Percentiles rank a stretch among this genome's conserved stretches.
Evolutionary conservation across 106 monocot genomes (phyloP).

Genomic region (Dioscorea zingiberensis): DNA sequence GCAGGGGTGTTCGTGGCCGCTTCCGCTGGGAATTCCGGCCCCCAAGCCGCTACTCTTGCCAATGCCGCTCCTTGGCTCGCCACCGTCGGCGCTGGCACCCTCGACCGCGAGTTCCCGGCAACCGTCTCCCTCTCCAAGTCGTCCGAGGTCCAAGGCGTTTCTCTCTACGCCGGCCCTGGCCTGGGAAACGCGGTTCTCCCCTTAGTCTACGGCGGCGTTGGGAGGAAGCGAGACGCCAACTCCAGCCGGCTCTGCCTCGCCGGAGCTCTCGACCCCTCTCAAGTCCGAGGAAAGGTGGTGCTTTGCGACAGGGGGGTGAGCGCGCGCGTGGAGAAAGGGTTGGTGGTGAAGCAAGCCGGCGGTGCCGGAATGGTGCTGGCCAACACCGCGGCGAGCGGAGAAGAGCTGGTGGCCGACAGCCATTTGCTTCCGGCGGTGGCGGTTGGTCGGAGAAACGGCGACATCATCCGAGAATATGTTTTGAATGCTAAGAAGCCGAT

Average conservation of each 20-base stretch:
- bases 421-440: constrained; percentile 52
- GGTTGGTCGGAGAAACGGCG: constrained; percentile 33
- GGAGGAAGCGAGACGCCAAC: constrained; percentile 5
- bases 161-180: constrained; percentile 30
- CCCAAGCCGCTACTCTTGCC: constrained; percentile 19
- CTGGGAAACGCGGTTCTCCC: constrained; percentile 20
- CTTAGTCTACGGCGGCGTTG: constrained; percentile 23
- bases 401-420: constrained; percentile 56
- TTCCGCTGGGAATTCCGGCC: constrained; percentile 53
- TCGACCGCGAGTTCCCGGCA: constrained; percentile 49
- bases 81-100: constrained; percentile 51
- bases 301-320: constrained; percentile 49
- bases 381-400: constrained; percentile 49
- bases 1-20: constrained; percentile 39
- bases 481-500: constrained; percentile 6
- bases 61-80: constrained; percentile 51
- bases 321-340: constrained; percentile 58
- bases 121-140: constrained; percentile 17
- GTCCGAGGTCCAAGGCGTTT: constrained; percentile 23
- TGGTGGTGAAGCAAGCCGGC: constrained; percentile 51
- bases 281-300: constrained; percentile 44
- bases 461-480: constrained; percentile 33
- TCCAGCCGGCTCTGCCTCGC: constrained; percentile 39
- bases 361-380: constrained; percentile 57
- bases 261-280: constrained; percentile 29